Evolutionary conservation across 768 basidiomycete genomes (phyloP), one percentile per base, ranked within the genome.

Genomic region (Paxillus involutus): DNA sequence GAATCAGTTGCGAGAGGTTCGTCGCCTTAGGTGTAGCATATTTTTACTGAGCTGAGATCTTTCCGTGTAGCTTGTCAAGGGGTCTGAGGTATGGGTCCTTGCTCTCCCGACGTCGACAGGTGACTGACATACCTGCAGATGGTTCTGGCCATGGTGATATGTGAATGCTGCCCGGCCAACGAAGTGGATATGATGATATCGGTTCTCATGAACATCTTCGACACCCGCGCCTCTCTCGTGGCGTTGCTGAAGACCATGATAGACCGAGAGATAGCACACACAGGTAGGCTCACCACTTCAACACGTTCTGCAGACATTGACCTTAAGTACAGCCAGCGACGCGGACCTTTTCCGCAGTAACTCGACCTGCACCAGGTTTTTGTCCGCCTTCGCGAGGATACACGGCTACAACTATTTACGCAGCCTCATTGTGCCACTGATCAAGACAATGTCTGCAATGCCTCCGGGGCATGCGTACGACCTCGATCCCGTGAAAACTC

Each of bases 401-500:
- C 91, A 94, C 56, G 95, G 94, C 4, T 97, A 96, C 69, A 85
- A 86, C 53, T 97, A 96, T 68, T 75, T 97, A n/a, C 81, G 94
- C 17, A 82, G 79, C 43, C 77, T 95, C 21, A 80, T 96, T 44
- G 75, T 80, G 41, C 91, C 93, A 3, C 76, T 96, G 30, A 79
- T 97, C 58, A 80, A 86, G 59, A 82, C 81, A 19, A 89, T 97
- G 80, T 71, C 79, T 6, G 75, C 81, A 6, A 80, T 90, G 70
- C 90, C 92, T 2, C 66, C 82, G 7, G 91, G 86, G 10, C 83
- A 83, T 52, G 82, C 83, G 2, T 94, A 89, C 65, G 88, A 91
- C 55, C 73, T 95, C 33, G 91, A 95, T 68, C 88, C 91, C 47
- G 69, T 74, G 47, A 83, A 77, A 70, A 81, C 73, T 1, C 66